A percentile compares a stretch with the other conserved stretches of the same genome.
These are phyloP conservation scores for Pistacia atlantica DNA, from an alignment of 345 rosid genomes.

Conservation along the genomic window DNA sequence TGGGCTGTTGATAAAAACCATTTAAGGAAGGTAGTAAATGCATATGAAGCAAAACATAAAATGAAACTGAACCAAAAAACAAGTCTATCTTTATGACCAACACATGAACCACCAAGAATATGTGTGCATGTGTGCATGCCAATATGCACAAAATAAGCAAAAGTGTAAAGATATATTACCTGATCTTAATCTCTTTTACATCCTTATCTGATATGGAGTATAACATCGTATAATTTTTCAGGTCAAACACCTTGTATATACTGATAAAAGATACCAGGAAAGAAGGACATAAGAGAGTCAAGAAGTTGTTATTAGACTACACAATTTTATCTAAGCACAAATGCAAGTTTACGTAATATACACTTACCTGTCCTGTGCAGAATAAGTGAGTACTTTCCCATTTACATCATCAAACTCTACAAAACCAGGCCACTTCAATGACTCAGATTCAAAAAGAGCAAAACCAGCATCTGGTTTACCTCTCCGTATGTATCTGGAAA, in stretches of 20 bases:
- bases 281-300: constrained; percentile 9
- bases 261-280: constrained; percentile 26
- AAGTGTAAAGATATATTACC: constrained; percentile 25
- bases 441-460: constrained; percentile 81
- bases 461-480: constrained; percentile 78
- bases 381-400: constrained; percentile 80
- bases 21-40: background rate
- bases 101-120: background rate
- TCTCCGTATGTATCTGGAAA: constrained; percentile 64
- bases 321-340: background rate
- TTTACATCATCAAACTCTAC: constrained; percentile 93
- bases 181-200: constrained; percentile 61
- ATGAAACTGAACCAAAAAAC: background rate
- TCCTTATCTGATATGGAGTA: constrained; percentile 56
- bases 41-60: background rate
- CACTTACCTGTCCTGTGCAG: constrained; percentile 75
- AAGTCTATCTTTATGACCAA: background rate
- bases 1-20: constrained; percentile 41
- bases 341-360: background rate
- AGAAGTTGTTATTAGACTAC: background rate
- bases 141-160: background rate
- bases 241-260: constrained; percentile 63
- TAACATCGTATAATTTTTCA: constrained; percentile 55
- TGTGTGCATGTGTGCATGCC: background rate
- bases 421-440: constrained; percentile 91